Evolutionary conservation across 306 rosid genomes (phyloP).

Genomic region (Geum urbanum): DNA sequence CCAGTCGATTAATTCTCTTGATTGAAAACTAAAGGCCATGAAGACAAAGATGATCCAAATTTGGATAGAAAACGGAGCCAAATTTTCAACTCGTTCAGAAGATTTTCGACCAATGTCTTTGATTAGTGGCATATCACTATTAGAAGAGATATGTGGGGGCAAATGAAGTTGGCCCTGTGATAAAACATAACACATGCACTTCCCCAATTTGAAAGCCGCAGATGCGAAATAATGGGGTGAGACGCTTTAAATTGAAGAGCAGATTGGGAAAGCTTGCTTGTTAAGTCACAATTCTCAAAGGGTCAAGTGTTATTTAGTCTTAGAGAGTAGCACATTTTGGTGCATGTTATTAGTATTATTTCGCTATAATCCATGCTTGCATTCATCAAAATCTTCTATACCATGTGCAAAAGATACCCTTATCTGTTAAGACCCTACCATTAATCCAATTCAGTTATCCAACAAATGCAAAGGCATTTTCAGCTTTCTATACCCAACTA

Average conservation of each 20-base stretch:
- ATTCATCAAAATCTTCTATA: neutral
- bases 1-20: neutral
- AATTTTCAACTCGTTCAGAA: neutral
- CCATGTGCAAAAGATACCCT: slow-evolving; percentile 19
- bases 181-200: slow-evolving; percentile 16
- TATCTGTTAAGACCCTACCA: slow-evolving; percentile 19
- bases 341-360: neutral
- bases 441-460: neutral
- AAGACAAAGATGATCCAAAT: neutral
- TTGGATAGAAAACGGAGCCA: neutral
- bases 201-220: slow-evolving; percentile 10
- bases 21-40: neutral
- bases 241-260: neutral
- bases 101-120: neutral
- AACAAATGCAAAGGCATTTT: neutral
- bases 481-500: slow-evolving; percentile 2
- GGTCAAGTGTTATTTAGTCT: neutral
- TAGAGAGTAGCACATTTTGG: neutral
- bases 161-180: neutral
- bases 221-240: neutral
- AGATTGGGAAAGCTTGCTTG: neutral
- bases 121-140: neutral
- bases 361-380: neutral
- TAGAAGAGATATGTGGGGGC: slow-evolving; percentile 9
- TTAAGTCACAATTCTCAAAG: neutral